Conservation (phyloP, 139 green algal genomes). For the Dunaliella sp. region DNA sequence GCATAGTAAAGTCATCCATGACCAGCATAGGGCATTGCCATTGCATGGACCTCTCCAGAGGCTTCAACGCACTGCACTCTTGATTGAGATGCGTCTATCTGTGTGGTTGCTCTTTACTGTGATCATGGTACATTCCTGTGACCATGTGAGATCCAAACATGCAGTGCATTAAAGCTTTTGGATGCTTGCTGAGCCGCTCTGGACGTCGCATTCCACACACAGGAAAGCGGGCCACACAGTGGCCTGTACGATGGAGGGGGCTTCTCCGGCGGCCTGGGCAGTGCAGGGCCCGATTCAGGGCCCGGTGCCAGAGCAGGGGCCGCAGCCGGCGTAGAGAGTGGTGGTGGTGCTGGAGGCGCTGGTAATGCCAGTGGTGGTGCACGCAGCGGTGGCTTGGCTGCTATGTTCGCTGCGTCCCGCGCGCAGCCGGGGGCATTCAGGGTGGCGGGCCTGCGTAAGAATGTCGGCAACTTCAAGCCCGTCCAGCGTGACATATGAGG, state of each 20-base stretch:
- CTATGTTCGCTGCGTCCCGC: background rate
- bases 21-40: no score
- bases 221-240: background rate
- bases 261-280: background rate
- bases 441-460: background rate
- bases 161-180: background rate
- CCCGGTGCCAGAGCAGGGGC: background rate
- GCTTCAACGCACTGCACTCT: no score
- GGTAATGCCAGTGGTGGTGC: background rate
- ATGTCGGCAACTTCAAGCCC: background rate
- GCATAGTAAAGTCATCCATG: no score
- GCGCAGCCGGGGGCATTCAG: background rate
- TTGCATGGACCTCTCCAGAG: no score
- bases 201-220: background rate
- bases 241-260: background rate
- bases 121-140: no score
- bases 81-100: no score
- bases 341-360: background rate
- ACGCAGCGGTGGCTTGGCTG: background rate
- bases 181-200: background rate
- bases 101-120: no score
- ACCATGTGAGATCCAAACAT: background rate
- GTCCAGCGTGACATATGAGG: no score
- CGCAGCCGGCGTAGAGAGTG: background rate
- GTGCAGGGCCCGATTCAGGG: background rate